These are phyloP conservation scores for Daldinia bambusicola DNA, from an alignment of 495 filamentous ascomycete species.

Conservation along the genomic window DNA sequence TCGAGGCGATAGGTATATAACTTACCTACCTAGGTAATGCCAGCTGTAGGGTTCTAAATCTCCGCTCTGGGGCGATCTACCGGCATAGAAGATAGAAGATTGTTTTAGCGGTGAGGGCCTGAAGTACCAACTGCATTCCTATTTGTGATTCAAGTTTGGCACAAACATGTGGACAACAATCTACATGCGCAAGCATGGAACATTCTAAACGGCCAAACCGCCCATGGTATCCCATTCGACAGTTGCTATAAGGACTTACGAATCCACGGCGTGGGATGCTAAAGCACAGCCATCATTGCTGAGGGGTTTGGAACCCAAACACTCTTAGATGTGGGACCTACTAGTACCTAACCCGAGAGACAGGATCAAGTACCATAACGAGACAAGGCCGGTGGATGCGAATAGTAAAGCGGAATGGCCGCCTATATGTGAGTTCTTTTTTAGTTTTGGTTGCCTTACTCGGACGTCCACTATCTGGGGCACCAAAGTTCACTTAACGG, in stretches of 20 bases:
- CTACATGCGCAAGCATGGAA: too few relatives aligned
- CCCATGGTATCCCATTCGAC: background rate
- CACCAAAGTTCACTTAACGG: too few relatives aligned
- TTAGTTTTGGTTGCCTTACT: conserved; percentile 8
- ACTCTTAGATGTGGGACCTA: background rate
- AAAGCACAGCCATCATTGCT: background rate
- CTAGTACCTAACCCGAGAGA: background rate
- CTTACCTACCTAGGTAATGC: too few relatives aligned
- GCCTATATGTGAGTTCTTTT: background rate
- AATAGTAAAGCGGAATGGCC: too few relatives aligned
- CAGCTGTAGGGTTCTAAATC: too few relatives aligned
- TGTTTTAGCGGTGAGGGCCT: background rate
- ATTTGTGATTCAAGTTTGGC: background rate
- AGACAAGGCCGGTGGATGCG: too few relatives aligned
- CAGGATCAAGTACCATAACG: background rate
- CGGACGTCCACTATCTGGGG: background rate
- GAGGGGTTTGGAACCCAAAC: background rate
- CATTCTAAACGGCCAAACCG: too few relatives aligned
- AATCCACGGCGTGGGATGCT: background rate
- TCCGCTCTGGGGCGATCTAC: too few relatives aligned
- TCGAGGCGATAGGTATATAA: too few relatives aligned
- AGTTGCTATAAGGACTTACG: background rate
- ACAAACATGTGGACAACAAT: too few relatives aligned
- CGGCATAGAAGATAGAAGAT: too few relatives aligned
- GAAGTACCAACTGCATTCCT: background rate